These are phyloP conservation scores for Pseudopediastrum boryanum DNA, from an alignment of 139 green algal genomes.

Conservation along the genomic window DNA sequence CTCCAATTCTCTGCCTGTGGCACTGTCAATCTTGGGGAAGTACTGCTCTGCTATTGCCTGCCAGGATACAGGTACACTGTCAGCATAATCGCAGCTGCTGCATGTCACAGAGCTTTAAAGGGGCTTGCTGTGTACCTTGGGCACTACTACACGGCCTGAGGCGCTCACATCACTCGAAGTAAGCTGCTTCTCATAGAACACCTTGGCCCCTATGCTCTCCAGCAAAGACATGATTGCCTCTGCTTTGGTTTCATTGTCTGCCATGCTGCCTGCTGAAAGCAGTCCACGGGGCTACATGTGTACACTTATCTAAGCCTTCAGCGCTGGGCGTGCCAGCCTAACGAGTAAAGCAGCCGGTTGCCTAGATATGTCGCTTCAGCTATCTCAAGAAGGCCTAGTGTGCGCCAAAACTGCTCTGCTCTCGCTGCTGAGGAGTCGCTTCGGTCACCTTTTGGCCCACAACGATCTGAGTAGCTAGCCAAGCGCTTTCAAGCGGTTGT, in stretches of 20 bases:
- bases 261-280: neutral
- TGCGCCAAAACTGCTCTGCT: no score
- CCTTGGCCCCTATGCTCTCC: slow-evolving; percentile 43
- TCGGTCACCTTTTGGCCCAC: no score
- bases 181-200: slow-evolving; percentile 75
- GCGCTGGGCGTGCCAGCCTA: no score
- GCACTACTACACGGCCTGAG: slow-evolving; percentile 68
- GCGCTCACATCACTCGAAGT: slow-evolving; percentile 64
- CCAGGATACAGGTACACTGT: neutral
- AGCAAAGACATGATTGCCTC: slow-evolving; percentile 20
- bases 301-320: no score
- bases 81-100: neutral
- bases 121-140: slow-evolving; percentile 53
- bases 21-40: slow-evolving; percentile 60
- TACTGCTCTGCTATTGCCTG: slow-evolving; percentile 68
- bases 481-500: no score
- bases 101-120: no score
- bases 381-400: no score
- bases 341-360: no score
- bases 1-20: slow-evolving; percentile 49
- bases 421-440: no score
- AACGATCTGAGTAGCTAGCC: no score
- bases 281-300: no score
- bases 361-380: no score
- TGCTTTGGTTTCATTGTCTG: neutral